Base-by-base conservation (phyloP, 257 asterid species). In the Paraleonurus japonicus region DNA sequence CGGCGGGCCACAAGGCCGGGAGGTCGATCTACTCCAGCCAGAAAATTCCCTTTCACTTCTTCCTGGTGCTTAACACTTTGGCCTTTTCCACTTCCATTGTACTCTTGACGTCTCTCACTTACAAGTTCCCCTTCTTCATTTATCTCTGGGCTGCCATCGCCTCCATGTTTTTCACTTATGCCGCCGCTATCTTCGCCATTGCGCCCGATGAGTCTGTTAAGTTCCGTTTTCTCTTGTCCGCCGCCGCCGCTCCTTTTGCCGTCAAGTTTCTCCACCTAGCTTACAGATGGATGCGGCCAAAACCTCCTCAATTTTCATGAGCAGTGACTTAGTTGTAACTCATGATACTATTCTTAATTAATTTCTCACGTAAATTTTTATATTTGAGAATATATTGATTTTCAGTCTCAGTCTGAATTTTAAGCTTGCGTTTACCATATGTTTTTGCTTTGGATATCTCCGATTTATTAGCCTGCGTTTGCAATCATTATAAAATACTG, bases 101-200 rank as follows among this genome's bases (percentile, higher is more conserved):
- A 10, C 47, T 81, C 72, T 39, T 81, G 15, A 27, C 67, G 0
- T 50, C 73, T 13, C 75, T 74, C 16, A 77, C 85, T 3, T 81
- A 65, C 47, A 70, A 67, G n/a, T 77, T 77, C 70, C 85, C 85
- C 24, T 74, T 70, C 24, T 48, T 70, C 15, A 12, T 81, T 4
- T 82, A 81, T 55, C 59, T 81, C 16, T 81, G 82, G 82, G 33
- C 13, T 4, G 75, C 85, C 15, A 81, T 63, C 1, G 2, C 77
- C 23, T 47, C 80, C 15, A 77, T 81, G 85, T 61, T 39, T 2
- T 2, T 12, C 47, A 39, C 47, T 12, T 39, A 39, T 12, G 47
- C 47, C 11, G 47, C 47, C 47, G 47, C 12, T 12, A 7, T 39
- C 2, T 39, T 39, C 15, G 47, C 47, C 12, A 39, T 39, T 39